Conservation (phyloP, 768 basidiomycete genomes). For the Cystoderma amianthinum region DNA sequence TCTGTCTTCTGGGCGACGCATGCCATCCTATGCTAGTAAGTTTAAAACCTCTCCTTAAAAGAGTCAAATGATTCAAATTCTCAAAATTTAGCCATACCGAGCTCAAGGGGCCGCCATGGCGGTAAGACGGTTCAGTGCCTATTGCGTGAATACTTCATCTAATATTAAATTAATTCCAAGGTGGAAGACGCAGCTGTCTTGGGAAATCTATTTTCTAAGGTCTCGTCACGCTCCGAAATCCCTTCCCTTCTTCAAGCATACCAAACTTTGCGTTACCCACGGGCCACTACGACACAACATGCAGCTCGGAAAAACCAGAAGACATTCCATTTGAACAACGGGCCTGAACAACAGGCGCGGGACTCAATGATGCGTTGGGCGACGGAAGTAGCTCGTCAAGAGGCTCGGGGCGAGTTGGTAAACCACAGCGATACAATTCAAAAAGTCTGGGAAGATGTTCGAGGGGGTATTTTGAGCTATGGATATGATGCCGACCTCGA, state of each 20-base stretch:
- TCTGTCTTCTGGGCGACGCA: slow-evolving; percentile 45
- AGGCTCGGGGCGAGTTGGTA: slow-evolving; percentile 2
- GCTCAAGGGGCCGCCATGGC: slow-evolving; percentile 54
- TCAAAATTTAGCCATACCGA: slow-evolving; percentile 35
- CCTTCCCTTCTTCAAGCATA: slow-evolving; percentile 42
- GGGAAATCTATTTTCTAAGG: slow-evolving; percentile 42
- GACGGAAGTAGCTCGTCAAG: neutral
- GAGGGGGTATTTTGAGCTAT: slow-evolving; percentile 39
- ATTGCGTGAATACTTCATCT: neutral
- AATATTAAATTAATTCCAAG: slow-evolving; percentile 9
- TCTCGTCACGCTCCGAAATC: slow-evolving; percentile 37
- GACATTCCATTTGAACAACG: slow-evolving; percentile 53
- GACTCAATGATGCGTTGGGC: slow-evolving; percentile 18
- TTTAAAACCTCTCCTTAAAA: slow-evolving; percentile 5
- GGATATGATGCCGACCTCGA: slow-evolving; percentile 47
- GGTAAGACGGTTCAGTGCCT: slow-evolving; percentile 15
- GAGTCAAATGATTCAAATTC: neutral
- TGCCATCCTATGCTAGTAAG: slow-evolving; percentile 55
- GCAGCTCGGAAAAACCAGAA: slow-evolving; percentile 43
- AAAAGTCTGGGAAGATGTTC: slow-evolving; percentile 55
- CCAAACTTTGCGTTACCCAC: slow-evolving; percentile 40
- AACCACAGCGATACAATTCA: slow-evolving; percentile 23
- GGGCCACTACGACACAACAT: slow-evolving; percentile 41
- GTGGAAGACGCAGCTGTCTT: slow-evolving; percentile 47
- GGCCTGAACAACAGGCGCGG: slow-evolving; percentile 44